Percentiles rank a stretch among this genome's conserved stretches.
These are phyloP conservation scores for Rhodotorula sp. DNA, from an alignment of 1,284 basidiomycete genomes.

Conservation along the genomic window DNA sequence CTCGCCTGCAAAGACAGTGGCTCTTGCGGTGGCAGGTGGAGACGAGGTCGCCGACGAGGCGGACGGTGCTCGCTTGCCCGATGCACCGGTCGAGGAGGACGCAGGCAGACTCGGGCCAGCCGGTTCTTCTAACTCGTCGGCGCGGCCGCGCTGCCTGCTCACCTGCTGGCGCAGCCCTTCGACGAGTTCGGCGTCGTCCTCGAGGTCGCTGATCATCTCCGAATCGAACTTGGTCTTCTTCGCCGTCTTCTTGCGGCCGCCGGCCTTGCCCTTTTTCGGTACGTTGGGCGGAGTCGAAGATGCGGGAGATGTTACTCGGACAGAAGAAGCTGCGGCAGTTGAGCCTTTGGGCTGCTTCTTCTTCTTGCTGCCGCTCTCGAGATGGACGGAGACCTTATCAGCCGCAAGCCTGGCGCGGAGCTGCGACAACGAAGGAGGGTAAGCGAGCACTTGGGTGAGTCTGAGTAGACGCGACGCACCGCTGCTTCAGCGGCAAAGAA, in stretches of 20 bases:
- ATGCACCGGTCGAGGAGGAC: not conserved
- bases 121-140: not conserved
- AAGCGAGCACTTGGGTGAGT: slow-evolving; percentile 47
- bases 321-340: not conserved
- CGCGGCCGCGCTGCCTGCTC: not conserved
- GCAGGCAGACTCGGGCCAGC: slow-evolving; percentile 1
- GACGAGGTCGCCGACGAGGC: not conserved
- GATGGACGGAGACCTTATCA: slow-evolving; percentile 9
- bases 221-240: slow-evolving; percentile 13
- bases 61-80: slow-evolving; percentile 10
- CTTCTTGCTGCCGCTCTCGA: slow-evolving; percentile 19
- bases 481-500: slow-evolving; percentile 74
- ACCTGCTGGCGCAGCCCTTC: slow-evolving; percentile 14
- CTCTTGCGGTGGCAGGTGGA: not conserved
- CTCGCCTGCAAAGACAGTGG: not conserved
- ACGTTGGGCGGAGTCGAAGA: not conserved
- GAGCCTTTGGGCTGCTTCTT: slow-evolving; percentile 7
- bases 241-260: slow-evolving; percentile 17
- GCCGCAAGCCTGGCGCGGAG: slow-evolving; percentile 31
- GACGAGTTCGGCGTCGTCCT: slow-evolving; percentile 22
- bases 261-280: slow-evolving; percentile 7
- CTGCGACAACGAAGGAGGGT: not conserved
- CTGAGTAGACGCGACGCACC: slow-evolving; percentile 49
- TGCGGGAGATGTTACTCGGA: not conserved
- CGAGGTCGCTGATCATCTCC: slow-evolving; percentile 30